phyloP scores from a whole-genome alignment of 2,329 filamentous ascomycete species.

The Trichoderma sp. region DNA sequence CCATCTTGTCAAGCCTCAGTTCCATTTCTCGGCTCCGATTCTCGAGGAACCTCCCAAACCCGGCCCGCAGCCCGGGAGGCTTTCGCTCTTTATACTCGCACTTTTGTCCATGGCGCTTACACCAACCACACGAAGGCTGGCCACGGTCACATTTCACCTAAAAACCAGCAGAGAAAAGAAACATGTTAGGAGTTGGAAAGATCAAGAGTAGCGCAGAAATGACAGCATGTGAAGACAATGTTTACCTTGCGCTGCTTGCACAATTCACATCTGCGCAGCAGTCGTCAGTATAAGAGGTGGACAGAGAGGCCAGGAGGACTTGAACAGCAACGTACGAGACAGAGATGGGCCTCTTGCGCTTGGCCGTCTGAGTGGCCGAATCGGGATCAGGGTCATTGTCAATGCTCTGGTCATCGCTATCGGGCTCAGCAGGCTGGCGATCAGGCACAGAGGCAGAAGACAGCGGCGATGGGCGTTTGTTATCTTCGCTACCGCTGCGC shows the following conservation, averaged over 20 bases:
- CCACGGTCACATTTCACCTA: slow-evolving; percentile 75
- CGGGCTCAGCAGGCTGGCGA: slow-evolving; percentile 44
- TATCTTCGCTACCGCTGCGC: slow-evolving; percentile 33
- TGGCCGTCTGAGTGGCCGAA: slow-evolving; percentile 43
- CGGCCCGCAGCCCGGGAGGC: slow-evolving; percentile 67
- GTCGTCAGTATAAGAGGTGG: not conserved
- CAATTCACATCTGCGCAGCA: slow-evolving; percentile 65
- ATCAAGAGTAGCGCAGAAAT: not conserved
- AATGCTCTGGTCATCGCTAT: slow-evolving; percentile 58
- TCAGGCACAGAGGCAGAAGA: slow-evolving; percentile 38
- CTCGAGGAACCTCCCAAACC: slow-evolving; percentile 74
- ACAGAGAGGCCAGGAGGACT: not conserved
- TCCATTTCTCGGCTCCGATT: slow-evolving; percentile 52
- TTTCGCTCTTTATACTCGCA: slow-evolving; percentile 73
- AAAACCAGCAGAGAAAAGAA: slow-evolving; percentile 38
- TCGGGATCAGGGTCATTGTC: slow-evolving; percentile 47
- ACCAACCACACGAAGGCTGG: slow-evolving; percentile 73
- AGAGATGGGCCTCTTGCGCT: slow-evolving; percentile 64
- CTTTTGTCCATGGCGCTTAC: slow-evolving; percentile 62
- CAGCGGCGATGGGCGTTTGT: slow-evolving; percentile 32
- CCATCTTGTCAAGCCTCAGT: slow-evolving; percentile 61
- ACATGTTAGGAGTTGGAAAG: slow-evolving; percentile 26
- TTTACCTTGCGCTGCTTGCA: slow-evolving; percentile 80
- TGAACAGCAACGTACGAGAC: slow-evolving; percentile 54
- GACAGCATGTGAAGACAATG: slow-evolving; percentile 28